Evolutionary conservation across 2,329 filamentous ascomycete genomes (phyloP), one percentile per base, ranked within the genome.

Genomic region (Aaosphaeria pasadenensis): DNA sequence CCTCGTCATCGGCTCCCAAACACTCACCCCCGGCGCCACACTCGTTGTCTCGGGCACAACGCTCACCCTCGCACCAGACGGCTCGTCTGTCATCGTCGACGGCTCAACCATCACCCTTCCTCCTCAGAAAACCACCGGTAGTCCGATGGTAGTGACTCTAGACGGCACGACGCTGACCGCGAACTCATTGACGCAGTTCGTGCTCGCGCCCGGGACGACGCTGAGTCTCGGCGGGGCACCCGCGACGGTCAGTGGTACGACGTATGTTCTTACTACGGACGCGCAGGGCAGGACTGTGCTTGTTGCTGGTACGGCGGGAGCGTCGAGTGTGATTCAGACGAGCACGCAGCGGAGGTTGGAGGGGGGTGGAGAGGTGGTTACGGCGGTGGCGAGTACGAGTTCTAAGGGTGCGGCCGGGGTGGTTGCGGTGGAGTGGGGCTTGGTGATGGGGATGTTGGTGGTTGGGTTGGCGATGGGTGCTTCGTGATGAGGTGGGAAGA

Each of bases 161-260:
- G 50, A 30, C 29, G 17, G 31, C 6, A 47, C 44, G 11, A 49
- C 47, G 6, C 32, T 54, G 38, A 49, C 46, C 6, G 46, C 49
- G 32, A 47, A 49, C 30, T 50, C 45, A 1, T 4, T 36, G 3
- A 46, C 48, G 29, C 51, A 53, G 30, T 51, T 50, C 40, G 29
- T 48, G 7, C 30, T 50, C 29, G 29, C 46, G 7, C 30, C 48
- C 29, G 33, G 33, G 2, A 36, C 33, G 33, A 36, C 33, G 9
- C 33, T 36, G 7, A 9, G 33, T 36, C 9, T 36, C n/a, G 33
- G n/a, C n/a, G 33, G 33, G 2, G 9, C 33, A 3, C 33, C 33
- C 2, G 7, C n/a, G n/a, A 36, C 33, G 7, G 9, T 36, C n/a
- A 36, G n/a, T n/a, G 33, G 33, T 36, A 36, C 33, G 9, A n/a